Percentiles rank a stretch among this genome's conserved stretches.
phyloP scores from a whole-genome alignment of 1,284 basidiomycete species.

The Mycena sp. region DNA sequence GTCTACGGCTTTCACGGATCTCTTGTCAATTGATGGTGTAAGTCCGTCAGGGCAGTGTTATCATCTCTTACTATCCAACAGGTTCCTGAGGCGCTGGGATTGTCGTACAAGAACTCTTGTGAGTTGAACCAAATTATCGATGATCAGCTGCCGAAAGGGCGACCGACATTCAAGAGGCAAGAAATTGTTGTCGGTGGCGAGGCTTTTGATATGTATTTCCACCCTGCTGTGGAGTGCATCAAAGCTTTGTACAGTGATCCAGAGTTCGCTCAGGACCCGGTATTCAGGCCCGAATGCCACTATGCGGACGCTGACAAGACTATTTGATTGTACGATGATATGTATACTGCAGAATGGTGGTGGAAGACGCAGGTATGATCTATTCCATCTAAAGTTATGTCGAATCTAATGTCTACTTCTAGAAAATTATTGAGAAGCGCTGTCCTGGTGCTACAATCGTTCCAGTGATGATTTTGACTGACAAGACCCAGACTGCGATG shows the following conservation, averaged over 20 bases:
- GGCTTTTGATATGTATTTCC: conserved; percentile 23
- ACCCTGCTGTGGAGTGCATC: conserved; percentile 41
- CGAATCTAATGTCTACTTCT: background rate
- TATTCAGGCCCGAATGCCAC: conserved; percentile 31
- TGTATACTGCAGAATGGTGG: conserved; percentile 38
- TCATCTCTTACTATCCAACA: background rate
- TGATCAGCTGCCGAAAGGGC: conserved; percentile 16
- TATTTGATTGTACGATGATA: conserved; percentile 33
- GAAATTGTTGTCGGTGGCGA: conserved; percentile 15
- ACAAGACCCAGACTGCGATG: conserved; percentile 42
- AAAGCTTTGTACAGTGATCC: conserved; percentile 36
- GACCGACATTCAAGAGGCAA: conserved; percentile 29
- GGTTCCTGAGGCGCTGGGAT: conserved; percentile 31
- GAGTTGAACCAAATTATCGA: conserved; percentile 46
- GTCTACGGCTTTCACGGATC: conserved; percentile 26
- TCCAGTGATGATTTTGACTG: conserved; percentile 51
- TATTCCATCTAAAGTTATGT: no score
- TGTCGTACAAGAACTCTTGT: conserved; percentile 40
- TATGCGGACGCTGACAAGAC: conserved; percentile 27
- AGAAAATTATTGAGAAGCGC: background rate
- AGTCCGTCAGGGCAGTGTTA: no score
- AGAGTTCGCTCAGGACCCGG: conserved; percentile 32
- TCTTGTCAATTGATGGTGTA: conserved; percentile 6
- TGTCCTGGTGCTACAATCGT: conserved; percentile 46
- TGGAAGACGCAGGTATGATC: conserved; percentile 33